Base-by-base conservation (phyloP, 2,329 filamentous ascomycete species). In the Pestalotiopsis fici region DNA sequence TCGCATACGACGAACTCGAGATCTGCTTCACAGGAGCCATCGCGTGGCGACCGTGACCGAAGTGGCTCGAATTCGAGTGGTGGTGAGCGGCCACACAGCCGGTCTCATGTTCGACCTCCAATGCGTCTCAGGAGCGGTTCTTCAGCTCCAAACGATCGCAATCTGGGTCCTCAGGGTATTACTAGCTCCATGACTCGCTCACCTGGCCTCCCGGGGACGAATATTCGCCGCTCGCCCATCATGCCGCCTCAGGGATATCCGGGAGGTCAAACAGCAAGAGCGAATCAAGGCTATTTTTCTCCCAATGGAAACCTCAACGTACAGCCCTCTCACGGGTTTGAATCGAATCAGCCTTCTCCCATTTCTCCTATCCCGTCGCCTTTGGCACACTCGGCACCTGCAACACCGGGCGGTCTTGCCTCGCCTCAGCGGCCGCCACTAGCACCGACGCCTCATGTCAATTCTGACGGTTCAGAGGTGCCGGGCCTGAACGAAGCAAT, bases 21-120 rank as follows among this genome's bases (percentile, higher is more conserved):
- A 27, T 62, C 69, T 25, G 70, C 69, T 59, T 76, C 78, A 2
- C 74, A 77, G 27, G 71, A 71, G 1, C 66, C 69, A 4, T 74
- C 74, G 5, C 73, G 75, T 37, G 66, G 67, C 0, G 85, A 87
- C 56, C 81, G 86, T 11, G 83, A 88, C 56, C 80, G 86, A 55
- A 88, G 86, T 69, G 85, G 86, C 37, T 88, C 87, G 0, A 86
- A 88, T 25, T 80, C 85, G 3, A 87, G 86, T 74, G 80, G 86
- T 74, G 80, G 80, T 31, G 79, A 78, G 11, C 76, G 78, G 59
- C 78, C 79, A 25, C 77, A 59, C 28, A 59, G 57, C 28, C 25
- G 57, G 15, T 28, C 39, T 3, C 35, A 77, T 35, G 81, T 78
- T 67, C 80, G 82, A n/a, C 81, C 59, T 27, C 65, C 66, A 25